Evolutionary conservation across 345 rosid species (phyloP), one percentile per base, ranked within the genome.

Genomic region (Gossypium sturtianum): DNA sequence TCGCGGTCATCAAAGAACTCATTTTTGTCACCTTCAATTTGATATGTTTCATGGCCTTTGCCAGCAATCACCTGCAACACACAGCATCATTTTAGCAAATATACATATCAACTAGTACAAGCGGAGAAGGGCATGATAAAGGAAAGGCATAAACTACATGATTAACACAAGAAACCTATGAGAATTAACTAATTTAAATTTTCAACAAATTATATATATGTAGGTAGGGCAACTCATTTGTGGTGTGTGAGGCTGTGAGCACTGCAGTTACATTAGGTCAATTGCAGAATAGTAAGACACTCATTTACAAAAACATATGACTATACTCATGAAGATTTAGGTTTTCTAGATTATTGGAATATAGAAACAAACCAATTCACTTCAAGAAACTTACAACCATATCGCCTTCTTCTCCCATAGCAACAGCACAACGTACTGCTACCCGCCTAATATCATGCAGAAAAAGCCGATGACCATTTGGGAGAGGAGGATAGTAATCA

Each of bases 321-420:
- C 34, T 60, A 25, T 56, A 64, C 3, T 54, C 54, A 41, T 64
- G 3, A 63, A 64, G 12, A n/a, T 71, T 4, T 12, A 43, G 12
- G 29, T 23, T 60, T 64, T 73, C 45, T 23, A 59, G 9, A 47
- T 15, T 45, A 58, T 6, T 5, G 49, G 20, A n/a, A 15, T 15
- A 72, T 47, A 43, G 27, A 73, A 73, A 22, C 66, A 45, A 60
- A 73, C 45, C 9, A 73, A 17, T 73, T 73, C n/a, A 48, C 64
- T 66, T 56, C 3, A 8, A 56, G 75, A 20, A 69, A 89, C 98
- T 93, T 91, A 94, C 98, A 81, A 92, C 95, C 89, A 94, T 79
- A 71, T 92, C 98, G 9, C 98, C 98, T 87, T 95, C 98, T 89
- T 95, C 99, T 20, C 98, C 99, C 99, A 91, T 91, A 67, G 97